These are phyloP conservation scores for Aspergillus flavus DNA, from an alignment of 2,329 filamentous ascomycete genomes.

Conservation along the genomic window DNA sequence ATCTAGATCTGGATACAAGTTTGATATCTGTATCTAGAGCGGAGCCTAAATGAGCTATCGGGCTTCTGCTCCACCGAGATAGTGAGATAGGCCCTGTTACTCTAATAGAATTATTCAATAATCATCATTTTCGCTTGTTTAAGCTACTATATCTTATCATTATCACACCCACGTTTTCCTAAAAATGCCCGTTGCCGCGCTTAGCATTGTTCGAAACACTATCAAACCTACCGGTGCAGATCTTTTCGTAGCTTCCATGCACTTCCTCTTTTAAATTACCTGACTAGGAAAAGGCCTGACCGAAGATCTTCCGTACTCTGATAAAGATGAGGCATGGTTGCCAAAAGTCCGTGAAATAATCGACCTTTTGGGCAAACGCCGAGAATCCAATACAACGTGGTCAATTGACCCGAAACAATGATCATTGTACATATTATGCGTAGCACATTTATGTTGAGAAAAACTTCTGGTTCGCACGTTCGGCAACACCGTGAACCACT, in stretches of 20 bases:
- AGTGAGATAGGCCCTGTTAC: neutral
- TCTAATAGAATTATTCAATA: conserved; percentile 1
- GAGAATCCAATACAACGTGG: neutral
- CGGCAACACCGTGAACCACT: neutral
- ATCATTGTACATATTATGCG: neutral
- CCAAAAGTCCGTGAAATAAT: neutral
- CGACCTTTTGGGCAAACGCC: neutral
- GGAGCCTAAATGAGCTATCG: neutral
- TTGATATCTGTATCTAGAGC: neutral
- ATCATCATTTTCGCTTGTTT: neutral
- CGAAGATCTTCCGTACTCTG: neutral
- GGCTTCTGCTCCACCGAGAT: neutral
- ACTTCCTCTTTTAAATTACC: neutral
- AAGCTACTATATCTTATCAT: neutral
- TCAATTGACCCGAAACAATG: neutral
- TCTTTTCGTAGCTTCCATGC: neutral
- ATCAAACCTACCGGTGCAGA: neutral
- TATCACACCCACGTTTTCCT: neutral
- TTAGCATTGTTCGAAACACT: neutral
- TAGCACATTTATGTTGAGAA: neutral
- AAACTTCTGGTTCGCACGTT: neutral
- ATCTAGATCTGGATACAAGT: conserved; percentile 1
- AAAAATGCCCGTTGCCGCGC: neutral
- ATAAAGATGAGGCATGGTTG: neutral
- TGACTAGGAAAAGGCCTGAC: neutral